Evolutionary conservation across 2,329 filamentous ascomycete genomes (phyloP).

Genomic region (Penicillium corylophilum): DNA sequence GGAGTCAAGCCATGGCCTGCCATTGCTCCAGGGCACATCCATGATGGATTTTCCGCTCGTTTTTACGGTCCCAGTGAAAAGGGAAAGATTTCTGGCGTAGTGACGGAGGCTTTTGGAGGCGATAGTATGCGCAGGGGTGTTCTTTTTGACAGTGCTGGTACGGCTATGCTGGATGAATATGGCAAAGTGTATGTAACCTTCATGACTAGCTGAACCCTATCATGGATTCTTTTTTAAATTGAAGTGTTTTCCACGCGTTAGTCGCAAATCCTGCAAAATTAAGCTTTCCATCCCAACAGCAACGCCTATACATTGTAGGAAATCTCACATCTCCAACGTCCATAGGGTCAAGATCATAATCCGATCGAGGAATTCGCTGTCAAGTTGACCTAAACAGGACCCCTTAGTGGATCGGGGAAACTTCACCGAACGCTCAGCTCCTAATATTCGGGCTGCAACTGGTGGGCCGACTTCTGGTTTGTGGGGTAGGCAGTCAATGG

Average conservation of each 20-base stretch:
- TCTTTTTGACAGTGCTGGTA: constrained; percentile 24
- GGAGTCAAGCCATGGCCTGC: constrained; percentile 36
- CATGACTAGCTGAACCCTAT: background rate
- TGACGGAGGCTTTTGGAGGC: constrained; percentile 20
- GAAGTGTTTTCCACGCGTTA: background rate
- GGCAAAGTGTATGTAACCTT: constrained; percentile 19
- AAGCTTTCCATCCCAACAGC: background rate
- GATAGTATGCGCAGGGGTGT: constrained; percentile 22
- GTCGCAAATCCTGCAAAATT: background rate
- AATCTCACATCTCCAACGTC: too few species aligned
- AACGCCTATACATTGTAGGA: background rate
- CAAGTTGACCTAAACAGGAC: background rate
- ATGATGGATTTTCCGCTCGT: constrained; percentile 24
- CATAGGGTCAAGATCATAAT: background rate
- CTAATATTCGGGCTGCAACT: background rate
- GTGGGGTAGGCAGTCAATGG: background rate
- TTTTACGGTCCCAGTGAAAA: constrained; percentile 27
- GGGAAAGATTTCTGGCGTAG: constrained; percentile 5
- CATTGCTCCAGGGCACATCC: constrained; percentile 14
- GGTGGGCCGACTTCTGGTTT: background rate
- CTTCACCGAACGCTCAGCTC: background rate
- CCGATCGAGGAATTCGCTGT: background rate
- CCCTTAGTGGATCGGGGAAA: background rate
- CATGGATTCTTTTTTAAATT: background rate
- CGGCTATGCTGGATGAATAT: constrained; percentile 26